These are phyloP conservation scores for Luffa aegyptiaca DNA, from an alignment of 306 rosid species.

Conservation along the genomic window DNA sequence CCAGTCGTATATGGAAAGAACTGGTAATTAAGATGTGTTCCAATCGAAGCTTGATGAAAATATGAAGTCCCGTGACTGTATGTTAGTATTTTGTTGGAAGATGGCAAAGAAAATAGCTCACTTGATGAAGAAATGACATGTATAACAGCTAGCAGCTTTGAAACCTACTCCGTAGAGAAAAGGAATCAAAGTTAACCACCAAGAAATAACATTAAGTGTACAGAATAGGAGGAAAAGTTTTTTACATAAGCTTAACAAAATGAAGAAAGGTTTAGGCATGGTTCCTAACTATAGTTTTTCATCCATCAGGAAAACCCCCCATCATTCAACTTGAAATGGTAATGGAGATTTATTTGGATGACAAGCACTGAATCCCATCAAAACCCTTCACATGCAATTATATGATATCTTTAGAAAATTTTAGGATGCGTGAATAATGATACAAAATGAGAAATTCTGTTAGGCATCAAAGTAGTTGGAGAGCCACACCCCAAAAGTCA, in stretches of 20 bases:
- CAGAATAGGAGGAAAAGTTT: background rate
- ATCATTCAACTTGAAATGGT: background rate
- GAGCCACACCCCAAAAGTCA: too few relatives aligned
- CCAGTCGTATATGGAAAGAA: conserved; percentile 31
- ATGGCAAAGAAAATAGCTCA: conserved; percentile 44
- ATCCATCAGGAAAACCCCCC: background rate
- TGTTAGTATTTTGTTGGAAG: conserved; percentile 37
- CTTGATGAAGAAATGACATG: conserved; percentile 44
- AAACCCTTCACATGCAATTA: background rate
- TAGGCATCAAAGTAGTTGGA: too few relatives aligned
- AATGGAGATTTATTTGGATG: background rate
- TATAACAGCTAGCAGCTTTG: conserved; percentile 62
- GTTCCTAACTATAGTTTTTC: background rate
- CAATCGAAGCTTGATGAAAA: conserved; percentile 96
- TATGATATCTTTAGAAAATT: background rate
- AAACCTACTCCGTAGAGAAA: conserved; percentile 46
- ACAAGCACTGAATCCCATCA: background rate
- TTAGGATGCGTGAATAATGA: background rate
- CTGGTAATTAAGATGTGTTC: conserved; percentile 60
- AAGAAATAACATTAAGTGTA: background rate
- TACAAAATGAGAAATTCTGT: background rate
- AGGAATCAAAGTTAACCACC: conserved; percentile 3
- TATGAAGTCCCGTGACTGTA: conserved; percentile 76
- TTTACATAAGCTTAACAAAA: background rate
- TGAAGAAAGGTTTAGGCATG: background rate